Percentiles rank a stretch among this genome's conserved stretches.
These are phyloP conservation scores for Echinochloa phyllopogon DNA, from an alignment of 176 grass and related monocot species.

Conservation along the genomic window DNA sequence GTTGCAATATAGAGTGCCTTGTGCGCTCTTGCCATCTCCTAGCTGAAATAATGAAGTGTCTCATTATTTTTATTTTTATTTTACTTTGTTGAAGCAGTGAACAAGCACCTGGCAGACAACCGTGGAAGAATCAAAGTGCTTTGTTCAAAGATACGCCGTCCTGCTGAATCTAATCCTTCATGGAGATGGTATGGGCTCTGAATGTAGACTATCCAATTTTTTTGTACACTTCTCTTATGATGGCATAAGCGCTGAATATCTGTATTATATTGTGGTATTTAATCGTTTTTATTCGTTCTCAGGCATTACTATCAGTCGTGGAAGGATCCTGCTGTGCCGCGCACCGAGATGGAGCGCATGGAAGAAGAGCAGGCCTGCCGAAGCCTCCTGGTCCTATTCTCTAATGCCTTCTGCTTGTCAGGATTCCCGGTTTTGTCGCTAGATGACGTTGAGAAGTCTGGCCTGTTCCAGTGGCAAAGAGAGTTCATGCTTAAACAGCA, in stretches of 20 bases:
- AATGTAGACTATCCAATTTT: neutral
- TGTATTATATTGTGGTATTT: neutral
- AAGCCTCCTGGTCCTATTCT: constrained; percentile 70
- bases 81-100: constrained; percentile 50
- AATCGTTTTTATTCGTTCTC: constrained; percentile 10
- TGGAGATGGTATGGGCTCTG: constrained; percentile 85
- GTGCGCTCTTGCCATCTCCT: neutral
- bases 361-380: constrained; percentile 80
- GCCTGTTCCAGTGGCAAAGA: constrained; percentile 67
- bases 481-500: constrained; percentile 33
- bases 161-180: constrained; percentile 68
- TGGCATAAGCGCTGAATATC: neutral
- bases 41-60: constrained; percentile 20
- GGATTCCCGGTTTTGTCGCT: constrained; percentile 50
- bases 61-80: neutral
- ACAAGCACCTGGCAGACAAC: constrained; percentile 46
- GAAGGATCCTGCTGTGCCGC: constrained; percentile 50
- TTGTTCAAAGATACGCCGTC: constrained; percentile 73
- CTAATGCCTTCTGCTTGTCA: constrained; percentile 51
- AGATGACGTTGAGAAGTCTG: constrained; percentile 54
- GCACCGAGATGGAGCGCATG: constrained; percentile 55
- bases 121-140: constrained; percentile 51
- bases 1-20: neutral
- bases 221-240: neutral
- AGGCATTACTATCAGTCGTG: constrained; percentile 88